phyloP scores from a whole-genome alignment of 768 basidiomycete species.

The Boletus tylopilopsis region DNA sequence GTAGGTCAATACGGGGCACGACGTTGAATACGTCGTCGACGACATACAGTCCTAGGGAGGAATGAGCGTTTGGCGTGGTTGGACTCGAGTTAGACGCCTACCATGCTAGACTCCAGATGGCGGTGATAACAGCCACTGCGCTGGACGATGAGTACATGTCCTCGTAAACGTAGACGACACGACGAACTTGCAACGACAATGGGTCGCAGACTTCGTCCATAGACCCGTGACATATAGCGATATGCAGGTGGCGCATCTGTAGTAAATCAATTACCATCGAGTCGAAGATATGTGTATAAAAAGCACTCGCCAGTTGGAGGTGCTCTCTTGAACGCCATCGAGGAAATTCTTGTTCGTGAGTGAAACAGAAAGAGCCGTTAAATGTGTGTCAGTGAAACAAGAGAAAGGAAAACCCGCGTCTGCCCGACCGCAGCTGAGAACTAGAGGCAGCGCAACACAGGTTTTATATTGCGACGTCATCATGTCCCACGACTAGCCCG shows the following conservation, averaged over 20 bases:
- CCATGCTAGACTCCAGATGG: constrained; percentile 62
- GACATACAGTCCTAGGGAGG: constrained; percentile 22
- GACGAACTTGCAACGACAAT: constrained; percentile 47
- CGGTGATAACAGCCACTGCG: constrained; percentile 41
- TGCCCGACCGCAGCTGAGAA: background rate
- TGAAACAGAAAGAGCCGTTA: background rate
- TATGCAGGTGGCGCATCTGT: constrained; percentile 51
- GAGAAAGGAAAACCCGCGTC: background rate
- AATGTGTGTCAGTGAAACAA: background rate
- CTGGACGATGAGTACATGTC: background rate
- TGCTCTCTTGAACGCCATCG: constrained; percentile 14
- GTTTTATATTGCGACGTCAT: constrained; percentile 17
- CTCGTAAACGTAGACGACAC: background rate
- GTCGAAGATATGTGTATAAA: too few species aligned
- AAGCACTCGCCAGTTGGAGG: constrained; percentile 14
- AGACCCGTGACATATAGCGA: constrained; percentile 54
- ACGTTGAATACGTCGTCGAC: background rate
- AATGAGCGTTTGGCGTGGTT: background rate
- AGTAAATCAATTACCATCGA: background rate
- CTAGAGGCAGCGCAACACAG: constrained; percentile 5
- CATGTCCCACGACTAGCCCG: too few species aligned
- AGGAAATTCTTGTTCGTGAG: background rate
- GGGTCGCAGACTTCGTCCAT: constrained; percentile 57
- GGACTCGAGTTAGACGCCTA: constrained; percentile 34
- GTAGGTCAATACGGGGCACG: background rate